Base-by-base conservation (phyloP, 805 yeast genomes). In the Candida endomychidarum region DNA sequence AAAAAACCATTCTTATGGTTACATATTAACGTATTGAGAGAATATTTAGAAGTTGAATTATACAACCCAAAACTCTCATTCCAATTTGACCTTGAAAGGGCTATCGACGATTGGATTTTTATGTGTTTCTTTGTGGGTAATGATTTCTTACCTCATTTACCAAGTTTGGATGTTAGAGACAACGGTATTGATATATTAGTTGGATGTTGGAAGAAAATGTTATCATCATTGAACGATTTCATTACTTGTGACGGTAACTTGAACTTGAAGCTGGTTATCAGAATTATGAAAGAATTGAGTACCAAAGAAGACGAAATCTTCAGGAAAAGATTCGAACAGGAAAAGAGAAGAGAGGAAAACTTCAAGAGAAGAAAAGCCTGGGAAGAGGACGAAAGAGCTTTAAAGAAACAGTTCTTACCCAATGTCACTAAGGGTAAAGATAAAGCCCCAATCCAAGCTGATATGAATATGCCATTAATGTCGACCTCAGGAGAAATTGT, bases 91-190 rank as follows among this genome's bases (percentile, higher is more conserved):
- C 61, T 90, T 39, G 99, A 93, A 65, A 74, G 99, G 43, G 97
- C 98, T 2, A 83, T 93, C 46, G 99, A 93, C 58, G 99, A 93
- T 64, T 93, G 99, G 99, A 88, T 93, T 11, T 93, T 93, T 51
- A 84, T 93, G 90, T 91, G 98, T 75, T 93, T 93, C 70, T 93
- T 93, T 58, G 95, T 91, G 48, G 99, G 99, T 63, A 93, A 93
- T 58, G 99, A 93, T 78, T 93, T 93, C 74, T 69, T 93, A 54
- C 99, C 99, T 1, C 98, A 91, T 64, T 68, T 93, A 50, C 98
- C 99, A 3, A 81, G 95, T 21, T 74, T 93, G 40, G 96, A 91
- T 54, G 97, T 93, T 30, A 79, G 99, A 51, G 98, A 93, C 61
- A 86, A 87, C 55, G 90, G 96, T 51, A 85, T 93, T 54, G 96